phyloP scores from a whole-genome alignment of 2,329 filamentous ascomycete species.

The Gaeumannomyces sp. region DNA sequence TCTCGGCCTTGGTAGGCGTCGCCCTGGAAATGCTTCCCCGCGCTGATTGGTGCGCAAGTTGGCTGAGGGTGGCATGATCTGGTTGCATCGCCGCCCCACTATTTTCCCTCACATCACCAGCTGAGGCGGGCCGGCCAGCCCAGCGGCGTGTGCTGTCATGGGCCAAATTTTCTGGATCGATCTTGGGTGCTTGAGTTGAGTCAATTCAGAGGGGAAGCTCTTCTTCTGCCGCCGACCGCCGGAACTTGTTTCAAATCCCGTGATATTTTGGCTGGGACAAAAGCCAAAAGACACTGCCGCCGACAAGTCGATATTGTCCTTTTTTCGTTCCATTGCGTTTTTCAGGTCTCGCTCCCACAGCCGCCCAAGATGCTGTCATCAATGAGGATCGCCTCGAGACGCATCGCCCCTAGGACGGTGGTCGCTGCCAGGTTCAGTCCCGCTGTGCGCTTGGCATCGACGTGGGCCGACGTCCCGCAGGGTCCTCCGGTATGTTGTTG shows the following conservation, averaged over 20 bases:
- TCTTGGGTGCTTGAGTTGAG: neutral
- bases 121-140: no score
- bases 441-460: conserved; percentile 58
- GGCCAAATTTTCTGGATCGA: neutral
- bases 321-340: neutral
- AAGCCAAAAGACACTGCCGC: neutral
- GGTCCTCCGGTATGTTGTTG: conserved; percentile 75
- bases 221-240: neutral
- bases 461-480: conserved; percentile 87
- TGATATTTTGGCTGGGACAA: neutral
- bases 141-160: no score
- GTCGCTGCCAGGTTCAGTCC: conserved; percentile 32
- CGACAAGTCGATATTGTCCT: neutral
- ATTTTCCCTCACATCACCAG: neutral
- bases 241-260: neutral
- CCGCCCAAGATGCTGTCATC: conserved; percentile 48
- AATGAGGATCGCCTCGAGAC: conserved; percentile 47
- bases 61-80: neutral
- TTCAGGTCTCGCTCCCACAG: neutral
- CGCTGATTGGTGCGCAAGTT: conserved; percentile 5
- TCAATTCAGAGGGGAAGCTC: neutral
- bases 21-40: no score
- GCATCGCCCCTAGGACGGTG: conserved; percentile 35
- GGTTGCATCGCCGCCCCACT: neutral
- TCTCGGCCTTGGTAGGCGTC: no score